Percentiles rank a stretch among this genome's conserved stretches.
Evolutionary conservation across 2,329 filamentous ascomycete genomes (phyloP).

Genomic region (Pseudogymnoascus sp.): DNA sequence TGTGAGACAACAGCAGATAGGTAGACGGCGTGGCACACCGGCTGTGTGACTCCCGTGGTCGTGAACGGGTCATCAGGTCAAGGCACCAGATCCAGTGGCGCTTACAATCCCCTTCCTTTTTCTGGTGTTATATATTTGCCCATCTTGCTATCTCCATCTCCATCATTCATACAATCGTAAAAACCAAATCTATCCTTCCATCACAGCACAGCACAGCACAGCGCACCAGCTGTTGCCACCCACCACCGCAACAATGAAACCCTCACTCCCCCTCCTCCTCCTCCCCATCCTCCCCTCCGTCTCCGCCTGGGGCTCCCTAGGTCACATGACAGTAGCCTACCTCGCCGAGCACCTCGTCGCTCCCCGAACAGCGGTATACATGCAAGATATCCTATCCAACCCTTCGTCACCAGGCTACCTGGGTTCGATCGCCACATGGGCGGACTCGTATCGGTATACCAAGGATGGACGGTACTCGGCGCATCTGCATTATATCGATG

Average conservation of each 20-base stretch:
- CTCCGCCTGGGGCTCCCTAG: conserved; percentile 37
- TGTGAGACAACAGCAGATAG: not conserved
- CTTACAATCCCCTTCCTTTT: no score
- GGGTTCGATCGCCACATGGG: conserved; percentile 58
- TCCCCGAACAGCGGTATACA: conserved; percentile 45
- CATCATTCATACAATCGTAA: not conserved
- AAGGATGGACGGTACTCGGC: conserved; percentile 53
- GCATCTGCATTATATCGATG: conserved; percentile 62
- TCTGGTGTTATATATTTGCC: no score
- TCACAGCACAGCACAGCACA: not conserved
- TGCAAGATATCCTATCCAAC: conserved; percentile 46
- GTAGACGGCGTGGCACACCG: not conserved
- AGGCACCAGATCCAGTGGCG: not conserved
- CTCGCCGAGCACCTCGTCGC: conserved; percentile 53
- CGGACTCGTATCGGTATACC: conserved; percentile 55
- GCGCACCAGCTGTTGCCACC: not conserved
- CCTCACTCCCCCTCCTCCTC: conserved; percentile 7
- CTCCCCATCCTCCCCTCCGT: conserved; percentile 12
- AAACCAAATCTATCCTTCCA: not conserved
- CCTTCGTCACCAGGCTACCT: conserved; percentile 50
- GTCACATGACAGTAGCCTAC: conserved; percentile 59
- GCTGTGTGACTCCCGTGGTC: not conserved
- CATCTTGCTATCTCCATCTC: no score
- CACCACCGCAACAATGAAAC: conserved; percentile 14
- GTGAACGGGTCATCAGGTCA: not conserved